These are phyloP conservation scores for Litsea cubeba DNA, from an alignment of 164 flowering plant species.

Conservation along the genomic window DNA sequence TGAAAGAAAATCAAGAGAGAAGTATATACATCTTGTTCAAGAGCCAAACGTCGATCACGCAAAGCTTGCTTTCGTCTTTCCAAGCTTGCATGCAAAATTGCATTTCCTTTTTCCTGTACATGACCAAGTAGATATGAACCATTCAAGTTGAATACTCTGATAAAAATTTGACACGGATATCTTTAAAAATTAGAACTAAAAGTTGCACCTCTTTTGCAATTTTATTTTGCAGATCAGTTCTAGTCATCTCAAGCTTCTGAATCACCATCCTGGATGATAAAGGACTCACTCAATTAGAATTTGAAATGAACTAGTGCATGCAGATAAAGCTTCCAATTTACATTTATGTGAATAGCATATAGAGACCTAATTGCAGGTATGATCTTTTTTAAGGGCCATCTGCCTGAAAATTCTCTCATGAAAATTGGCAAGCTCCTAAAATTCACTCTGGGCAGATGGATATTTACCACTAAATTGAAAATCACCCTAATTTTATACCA, in stretches of 20 bases:
- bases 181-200: neutral
- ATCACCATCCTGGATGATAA: slow-evolving; percentile 48
- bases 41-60: too few relatives aligned
- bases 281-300: slow-evolving; percentile 5
- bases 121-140: neutral
- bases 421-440: too few relatives aligned
- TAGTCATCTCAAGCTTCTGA: slow-evolving; percentile 57
- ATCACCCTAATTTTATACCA: too few relatives aligned
- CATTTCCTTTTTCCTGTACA: slow-evolving; percentile 57
- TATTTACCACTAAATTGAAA: too few relatives aligned
- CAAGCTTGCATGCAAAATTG: slow-evolving; percentile 52
- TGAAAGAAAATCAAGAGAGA: neutral
- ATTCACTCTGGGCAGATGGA: too few relatives aligned
- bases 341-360: too few relatives aligned
- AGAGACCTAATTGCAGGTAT: too few relatives aligned
- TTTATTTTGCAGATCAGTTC: slow-evolving; percentile 51
- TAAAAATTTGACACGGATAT: neutral
- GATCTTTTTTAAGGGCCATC: too few relatives aligned
- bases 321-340: too few relatives aligned
- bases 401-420: too few relatives aligned
- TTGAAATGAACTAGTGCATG: neutral
- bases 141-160: neutral
- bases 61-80: too few relatives aligned
- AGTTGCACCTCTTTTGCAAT: slow-evolving; percentile 62
- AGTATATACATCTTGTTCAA: slow-evolving; percentile 71